phyloP scores from a whole-genome alignment of 768 basidiomycete species.

The Amylocystis lapponica region DNA sequence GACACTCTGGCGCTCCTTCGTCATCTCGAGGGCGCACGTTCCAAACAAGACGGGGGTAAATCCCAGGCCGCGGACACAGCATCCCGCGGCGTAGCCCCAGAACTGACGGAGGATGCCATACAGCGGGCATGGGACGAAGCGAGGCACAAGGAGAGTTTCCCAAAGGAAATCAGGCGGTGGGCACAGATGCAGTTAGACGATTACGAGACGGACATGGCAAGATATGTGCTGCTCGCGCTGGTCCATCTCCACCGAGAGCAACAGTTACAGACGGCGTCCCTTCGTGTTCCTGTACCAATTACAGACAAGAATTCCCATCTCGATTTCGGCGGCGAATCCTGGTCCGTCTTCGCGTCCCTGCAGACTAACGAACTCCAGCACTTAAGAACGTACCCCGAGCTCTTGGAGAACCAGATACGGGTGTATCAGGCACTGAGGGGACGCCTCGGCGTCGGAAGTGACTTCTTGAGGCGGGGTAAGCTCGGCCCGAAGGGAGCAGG shows the following conservation, averaged over 20 bases:
- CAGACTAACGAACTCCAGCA: slow-evolving; percentile 53
- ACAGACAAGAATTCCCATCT: slow-evolving; percentile 2
- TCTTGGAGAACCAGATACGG: slow-evolving; percentile 46
- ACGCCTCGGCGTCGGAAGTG: slow-evolving; percentile 9
- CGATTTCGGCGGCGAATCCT: slow-evolving; percentile 20
- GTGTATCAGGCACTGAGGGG: slow-evolving; percentile 46
- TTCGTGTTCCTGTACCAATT: too few species aligned
- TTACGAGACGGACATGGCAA: slow-evolving; percentile 23
- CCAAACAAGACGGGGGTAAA: slow-evolving; percentile 17
- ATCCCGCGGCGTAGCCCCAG: slow-evolving; percentile 3
- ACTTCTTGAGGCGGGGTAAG: too few species aligned
- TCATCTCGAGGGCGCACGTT: slow-evolving; percentile 16
- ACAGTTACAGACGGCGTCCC: too few species aligned
- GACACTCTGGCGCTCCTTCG: slow-evolving; percentile 13
- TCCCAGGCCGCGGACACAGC: slow-evolving; percentile 8
- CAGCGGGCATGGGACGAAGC: slow-evolving; percentile 40
- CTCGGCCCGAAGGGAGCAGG: slow-evolving; percentile 2
- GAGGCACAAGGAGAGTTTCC: slow-evolving; percentile 28
- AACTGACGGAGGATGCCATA: slow-evolving; percentile 34
- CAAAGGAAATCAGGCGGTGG: slow-evolving; percentile 16
- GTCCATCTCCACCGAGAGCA: slow-evolving; percentile 14
- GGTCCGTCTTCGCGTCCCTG: slow-evolving; percentile 47
- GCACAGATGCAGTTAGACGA: slow-evolving; percentile 20
- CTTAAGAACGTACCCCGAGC: slow-evolving; percentile 40
- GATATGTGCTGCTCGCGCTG: slow-evolving; percentile 24